Base-by-base conservation (phyloP, 2,329 filamentous ascomycete genomes). In the Ophiosphaerella narmari region DNA sequence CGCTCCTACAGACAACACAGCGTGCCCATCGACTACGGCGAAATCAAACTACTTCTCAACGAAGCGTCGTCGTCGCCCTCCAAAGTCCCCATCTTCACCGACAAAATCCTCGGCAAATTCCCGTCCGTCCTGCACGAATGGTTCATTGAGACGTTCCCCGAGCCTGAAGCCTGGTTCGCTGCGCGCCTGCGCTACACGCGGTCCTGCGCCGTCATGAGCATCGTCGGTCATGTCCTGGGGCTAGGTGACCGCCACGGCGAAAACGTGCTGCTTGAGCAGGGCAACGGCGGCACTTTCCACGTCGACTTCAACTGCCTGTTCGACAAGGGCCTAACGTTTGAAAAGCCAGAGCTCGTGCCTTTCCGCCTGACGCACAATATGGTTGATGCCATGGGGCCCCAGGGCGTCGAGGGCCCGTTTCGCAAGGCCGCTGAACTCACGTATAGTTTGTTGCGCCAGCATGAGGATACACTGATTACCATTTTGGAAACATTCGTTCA, bases 291-390 rank as follows among this genome's bases (percentile, higher is more conserved):
- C 43, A 86, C 96, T 2, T 90, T 99, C 74, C 94, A 99, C 74
- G 95, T 99, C 39, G 94, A 99, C 75, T 99, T 99, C 81, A 99
- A 99, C 76, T 99, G 95, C 74, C 85, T 99, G 4, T 99, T 99
- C 72, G 95, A 99, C 78, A 99, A 99, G 63, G 94, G 94, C 1
- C 83, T 93, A 35, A 97, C 92, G 0, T 97, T 99, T 70, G 88
- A 91, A 55, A 96, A 95, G 73, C 93, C 94, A 0, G 94, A 99
- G 74, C 81, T 89, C 26, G 94, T 99, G 1, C 95, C 94, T 2
- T 99, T 99, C 80, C 89, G 95, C 13, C 81, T 99, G 36, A 99
- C 94, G 4, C 93, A 97, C 80, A 99, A 99, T 75, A 97, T 99
- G 93, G 85, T 95, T 32, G 90, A 96, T 57, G 95, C 94, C 9